A percentile compares a stretch with the other conserved stretches of the same genome.
Conservation (phyloP, 176 grass and related monocot species). For the barley (Hordeum vulgare) region MorexV3_pseudomolecules_assembly NC_058524.1:422326548-422327047, state of each 20-base stretch:
- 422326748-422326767: not conserved
- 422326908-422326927: conserved; percentile 8
- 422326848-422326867: not conserved
- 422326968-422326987: not conserved
- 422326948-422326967: not conserved
- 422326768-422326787: too few species aligned
- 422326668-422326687: conserved; percentile 28
- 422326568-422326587: conserved; percentile 5
- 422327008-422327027: not conserved
- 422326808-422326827: too few species aligned
- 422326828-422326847: not conserved
- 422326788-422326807: too few species aligned
- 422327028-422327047: not conserved
- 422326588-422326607: conserved; percentile 23
- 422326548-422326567: conserved; percentile 17
- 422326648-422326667: not conserved
- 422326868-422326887: not conserved
- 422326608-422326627: conserved; percentile 4
- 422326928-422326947: not conserved
- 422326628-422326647: not conserved
- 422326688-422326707: conserved; percentile 9
- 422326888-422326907: not conserved
- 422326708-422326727: not conserved
- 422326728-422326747: not conserved
- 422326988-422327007: not conserved